Evolutionary conservation across 2,329 filamentous ascomycete genomes (phyloP).

Genomic region (Metarhizium rileyi): DNA sequence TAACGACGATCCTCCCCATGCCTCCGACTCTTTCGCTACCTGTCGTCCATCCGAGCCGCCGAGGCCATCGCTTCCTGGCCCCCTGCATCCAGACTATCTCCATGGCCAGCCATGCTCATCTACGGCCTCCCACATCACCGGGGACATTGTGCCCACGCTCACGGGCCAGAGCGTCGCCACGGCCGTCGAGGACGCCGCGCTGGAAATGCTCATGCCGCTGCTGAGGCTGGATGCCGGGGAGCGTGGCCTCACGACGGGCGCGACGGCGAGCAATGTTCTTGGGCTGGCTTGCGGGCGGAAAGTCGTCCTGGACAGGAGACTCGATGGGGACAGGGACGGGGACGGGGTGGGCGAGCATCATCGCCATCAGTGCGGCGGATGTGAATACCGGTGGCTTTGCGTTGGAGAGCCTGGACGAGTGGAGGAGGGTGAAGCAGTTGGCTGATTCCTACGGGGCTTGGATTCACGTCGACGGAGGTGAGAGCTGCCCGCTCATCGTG

Average conservation of each 20-base stretch:
- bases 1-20: slow-evolving; percentile 7
- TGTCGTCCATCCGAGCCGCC: slow-evolving; percentile 24
- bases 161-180: slow-evolving; percentile 65
- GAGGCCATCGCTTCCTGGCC: slow-evolving; percentile 29
- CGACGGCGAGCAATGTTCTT: slow-evolving; percentile 72
- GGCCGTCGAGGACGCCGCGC: slow-evolving; percentile 62
- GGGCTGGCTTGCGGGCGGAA: slow-evolving; percentile 62
- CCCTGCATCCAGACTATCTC: slow-evolving; percentile 19
- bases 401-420: slow-evolving; percentile 46
- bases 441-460: slow-evolving; percentile 69
- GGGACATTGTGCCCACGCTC: slow-evolving; percentile 46
- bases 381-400: slow-evolving; percentile 85
- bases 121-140: slow-evolving; percentile 31
- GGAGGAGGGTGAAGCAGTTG: slow-evolving; percentile 52
- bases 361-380: slow-evolving; percentile 76
- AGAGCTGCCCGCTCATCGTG: slow-evolving; percentile 18
- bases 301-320: slow-evolving; percentile 36
- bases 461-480: slow-evolving; percentile 79
- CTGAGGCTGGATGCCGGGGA: slow-evolving; percentile 50
- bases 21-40: slow-evolving; percentile 29
- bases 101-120: slow-evolving; percentile 18
- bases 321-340: slow-evolving; percentile 13
- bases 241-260: slow-evolving; percentile 46
- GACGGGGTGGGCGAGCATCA: slow-evolving; percentile 59
- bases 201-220: slow-evolving; percentile 60